Evolutionary conservation across 148 eudicot species (phyloP).

Genomic region (Persicaria maculosa): DNA sequence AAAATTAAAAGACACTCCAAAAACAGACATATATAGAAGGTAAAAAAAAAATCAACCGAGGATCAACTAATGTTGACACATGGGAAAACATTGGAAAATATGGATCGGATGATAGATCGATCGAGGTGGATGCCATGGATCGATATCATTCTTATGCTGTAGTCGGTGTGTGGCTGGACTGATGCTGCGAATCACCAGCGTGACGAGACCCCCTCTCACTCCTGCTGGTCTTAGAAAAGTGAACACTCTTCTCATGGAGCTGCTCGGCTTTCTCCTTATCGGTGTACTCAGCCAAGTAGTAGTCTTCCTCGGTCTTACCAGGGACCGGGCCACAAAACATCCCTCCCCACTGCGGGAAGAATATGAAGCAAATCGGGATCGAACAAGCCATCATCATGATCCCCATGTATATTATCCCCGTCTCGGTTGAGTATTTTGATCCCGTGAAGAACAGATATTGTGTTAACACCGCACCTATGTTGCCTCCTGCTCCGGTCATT

Average conservation of each 20-base stretch:
- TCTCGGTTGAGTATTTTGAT: background rate
- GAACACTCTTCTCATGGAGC: conserved; percentile 24
- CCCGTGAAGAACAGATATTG: background rate
- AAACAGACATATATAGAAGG: too few species aligned
- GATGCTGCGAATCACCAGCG: too few species aligned
- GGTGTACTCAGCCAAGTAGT: background rate
- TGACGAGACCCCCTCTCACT: conserved; percentile 16
- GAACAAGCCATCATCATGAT: background rate
- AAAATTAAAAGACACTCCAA: too few species aligned
- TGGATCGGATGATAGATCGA: too few species aligned
- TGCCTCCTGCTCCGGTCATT: background rate
- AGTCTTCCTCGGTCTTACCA: background rate
- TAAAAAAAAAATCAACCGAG: too few species aligned
- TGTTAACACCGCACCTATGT: background rate
- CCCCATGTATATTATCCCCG: background rate
- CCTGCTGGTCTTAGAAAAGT: conserved; percentile 27
- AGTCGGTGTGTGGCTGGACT: too few species aligned
- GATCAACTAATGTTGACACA: too few species aligned
- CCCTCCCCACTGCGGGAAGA: background rate
- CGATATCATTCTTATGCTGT: too few species aligned
- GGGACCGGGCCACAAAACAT: background rate
- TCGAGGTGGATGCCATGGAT: too few species aligned
- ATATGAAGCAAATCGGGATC: background rate
- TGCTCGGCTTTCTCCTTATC: conserved; percentile 20
- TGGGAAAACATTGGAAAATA: too few species aligned